Base-by-base conservation (phyloP, 805 yeast genomes). In the Cyberlindnera sargentensis region DNA sequence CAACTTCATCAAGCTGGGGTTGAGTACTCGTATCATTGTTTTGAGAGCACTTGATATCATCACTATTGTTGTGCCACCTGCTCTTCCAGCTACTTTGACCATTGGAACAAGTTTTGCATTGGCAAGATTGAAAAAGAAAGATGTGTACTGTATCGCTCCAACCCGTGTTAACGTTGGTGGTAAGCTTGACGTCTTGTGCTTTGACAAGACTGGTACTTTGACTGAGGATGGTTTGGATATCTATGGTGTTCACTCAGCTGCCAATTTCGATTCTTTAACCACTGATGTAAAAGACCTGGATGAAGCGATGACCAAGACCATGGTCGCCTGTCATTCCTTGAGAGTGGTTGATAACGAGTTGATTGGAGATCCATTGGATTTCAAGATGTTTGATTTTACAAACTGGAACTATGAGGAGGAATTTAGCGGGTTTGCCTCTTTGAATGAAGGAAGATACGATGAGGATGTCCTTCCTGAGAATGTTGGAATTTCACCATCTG, bases 61-160 rank as follows among this genome's bases (percentile, higher is more conserved):
- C 43, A 93, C 99, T 0, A 89, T 93, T 60, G 99, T 93, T 6
- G 96, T 93, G 1, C 99, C 99, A 1, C 99, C 99, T 1, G 99
- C 99, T 0, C 71, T 93, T 37, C 99, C 99, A 0, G 99, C 99
- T 0, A 93, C 99, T 0, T 68, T 93, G 47, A 89, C 99, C 0
- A 91, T 93, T 47, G 99, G 99, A 20, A 90, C 97, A 0, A 87
- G 91, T 51, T 90, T 93, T 68, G 95, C 99, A 0, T 65, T 93
- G 26, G 71, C 79, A 29, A 72, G 98, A 48, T 68, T 93, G 48
- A 80, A 87, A 48, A 65, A 72, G 47, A 75, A 76, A 47, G 68
- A 75, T 34, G 81, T 95, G 2, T 93, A 82, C 55, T 93, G 99
- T 62, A 91, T 91, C 44, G 80, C 96, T 2, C 99, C 99, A 3